Evolutionary conservation across 768 basidiomycete species (phyloP).

Genomic region (Kondoa malvinella): DNA sequence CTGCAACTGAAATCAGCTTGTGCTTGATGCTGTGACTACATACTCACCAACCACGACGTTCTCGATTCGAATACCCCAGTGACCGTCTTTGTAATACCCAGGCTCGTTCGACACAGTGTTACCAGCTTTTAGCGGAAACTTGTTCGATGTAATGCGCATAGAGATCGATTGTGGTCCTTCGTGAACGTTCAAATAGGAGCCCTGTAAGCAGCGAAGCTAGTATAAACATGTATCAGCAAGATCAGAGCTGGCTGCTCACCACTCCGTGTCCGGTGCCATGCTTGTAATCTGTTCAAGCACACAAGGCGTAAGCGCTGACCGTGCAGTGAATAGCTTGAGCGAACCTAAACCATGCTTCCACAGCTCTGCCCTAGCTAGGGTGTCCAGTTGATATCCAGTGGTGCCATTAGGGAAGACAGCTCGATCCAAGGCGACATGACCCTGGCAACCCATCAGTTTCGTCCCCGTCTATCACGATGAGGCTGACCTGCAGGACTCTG

Average conservation of each 20-base stretch:
- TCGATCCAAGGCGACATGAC: slow-evolving; percentile 65
- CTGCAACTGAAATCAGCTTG: background rate
- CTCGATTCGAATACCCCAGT: slow-evolving; percentile 84
- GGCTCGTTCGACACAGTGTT: slow-evolving; percentile 70
- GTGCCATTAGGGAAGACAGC: slow-evolving; percentile 54
- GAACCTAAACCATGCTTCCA: slow-evolving; percentile 61
- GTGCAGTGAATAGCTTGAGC: background rate
- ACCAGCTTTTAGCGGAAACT: slow-evolving; percentile 46
- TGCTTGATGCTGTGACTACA: slow-evolving; percentile 23
- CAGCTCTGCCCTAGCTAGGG: slow-evolving; percentile 56
- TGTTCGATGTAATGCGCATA: slow-evolving; percentile 29
- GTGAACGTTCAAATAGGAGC: slow-evolving; percentile 78
- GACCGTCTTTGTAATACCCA: slow-evolving; percentile 44
- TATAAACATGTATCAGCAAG: background rate
- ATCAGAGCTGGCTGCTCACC: slow-evolving; percentile 28
- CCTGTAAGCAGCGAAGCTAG: background rate
- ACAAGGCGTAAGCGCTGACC: background rate
- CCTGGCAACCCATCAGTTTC: too few species aligned
- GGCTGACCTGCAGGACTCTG: slow-evolving; percentile 75
- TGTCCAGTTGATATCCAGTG: slow-evolving; percentile 39
- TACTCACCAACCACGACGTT: slow-evolving; percentile 63
- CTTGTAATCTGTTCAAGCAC: slow-evolving; percentile 37
- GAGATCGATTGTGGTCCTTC: slow-evolving; percentile 56
- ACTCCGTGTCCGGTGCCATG: slow-evolving; percentile 60
- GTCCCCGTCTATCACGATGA: too few species aligned